phyloP scores from a whole-genome alignment of 208 protist genomes.

The Naegleria gruberi region DNA sequence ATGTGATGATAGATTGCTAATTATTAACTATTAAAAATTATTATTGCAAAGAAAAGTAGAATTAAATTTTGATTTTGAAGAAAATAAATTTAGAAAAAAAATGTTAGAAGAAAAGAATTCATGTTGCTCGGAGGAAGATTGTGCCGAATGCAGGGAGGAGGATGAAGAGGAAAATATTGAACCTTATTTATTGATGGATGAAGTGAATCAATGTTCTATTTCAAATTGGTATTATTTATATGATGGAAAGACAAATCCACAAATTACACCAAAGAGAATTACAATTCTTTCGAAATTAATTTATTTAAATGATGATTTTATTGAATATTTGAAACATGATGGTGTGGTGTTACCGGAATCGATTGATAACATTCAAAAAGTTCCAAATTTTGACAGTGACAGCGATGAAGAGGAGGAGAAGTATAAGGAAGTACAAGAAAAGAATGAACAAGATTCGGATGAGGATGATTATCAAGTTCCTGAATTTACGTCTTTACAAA shows the following conservation, averaged over 20 bases:
- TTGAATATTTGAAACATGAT: constrained; percentile 7
- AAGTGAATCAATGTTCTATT: neutral
- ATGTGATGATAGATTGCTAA: no score
- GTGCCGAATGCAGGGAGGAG: no score
- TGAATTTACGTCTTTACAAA: constrained; percentile 25
- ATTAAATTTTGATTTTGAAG: no score
- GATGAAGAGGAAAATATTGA: neutral
- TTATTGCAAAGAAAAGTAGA: no score
- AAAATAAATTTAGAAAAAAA: no score
- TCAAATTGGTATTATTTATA: neutral
- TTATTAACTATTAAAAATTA: no score
- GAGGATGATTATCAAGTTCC: neutral
- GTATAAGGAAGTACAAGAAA: neutral
- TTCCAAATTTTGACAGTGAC: neutral
- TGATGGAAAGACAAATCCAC: constrained; percentile 3
- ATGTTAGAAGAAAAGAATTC: no score
- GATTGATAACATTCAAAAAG: neutral
- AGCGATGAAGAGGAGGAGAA: neutral
- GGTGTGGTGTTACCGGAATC: neutral
- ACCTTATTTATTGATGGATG: neutral
- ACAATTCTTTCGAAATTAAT: neutral
- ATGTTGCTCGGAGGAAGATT: no score
- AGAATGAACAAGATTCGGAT: neutral
- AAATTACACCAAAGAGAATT: neutral
- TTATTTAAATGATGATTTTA: neutral